Percentiles rank a stretch among this genome's conserved stretches.
phyloP scores from a whole-genome alignment of 139 green algal species.

The Tetradesmus lagerheimii region DNA sequence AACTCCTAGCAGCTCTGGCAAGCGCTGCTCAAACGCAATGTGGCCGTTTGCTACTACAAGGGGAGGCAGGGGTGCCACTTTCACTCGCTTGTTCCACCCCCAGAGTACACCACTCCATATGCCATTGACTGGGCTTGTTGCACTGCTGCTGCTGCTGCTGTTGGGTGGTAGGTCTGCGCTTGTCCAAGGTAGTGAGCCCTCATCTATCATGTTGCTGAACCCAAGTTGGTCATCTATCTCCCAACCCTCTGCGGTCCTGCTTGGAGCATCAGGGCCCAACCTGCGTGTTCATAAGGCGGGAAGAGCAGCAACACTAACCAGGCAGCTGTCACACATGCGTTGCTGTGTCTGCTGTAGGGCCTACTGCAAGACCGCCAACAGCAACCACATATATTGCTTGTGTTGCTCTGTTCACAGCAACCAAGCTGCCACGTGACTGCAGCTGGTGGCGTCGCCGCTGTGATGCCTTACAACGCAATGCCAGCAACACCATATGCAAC shows the following conservation, averaged over 20 bases:
- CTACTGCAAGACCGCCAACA: too few relatives aligned
- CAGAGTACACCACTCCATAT: neutral
- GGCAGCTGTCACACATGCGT: too few relatives aligned
- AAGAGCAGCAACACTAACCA: neutral
- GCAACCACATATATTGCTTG: too few relatives aligned
- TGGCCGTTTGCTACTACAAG: slow-evolving; percentile 17
- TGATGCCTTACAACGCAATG: too few relatives aligned
- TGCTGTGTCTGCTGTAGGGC: too few relatives aligned
- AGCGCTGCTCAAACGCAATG: slow-evolving; percentile 15
- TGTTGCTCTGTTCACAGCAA: too few relatives aligned
- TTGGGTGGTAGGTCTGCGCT: neutral
- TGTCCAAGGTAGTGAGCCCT: neutral
- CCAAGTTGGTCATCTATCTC: slow-evolving; percentile 18
- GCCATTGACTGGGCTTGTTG: neutral
- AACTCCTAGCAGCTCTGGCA: slow-evolving; percentile 3
- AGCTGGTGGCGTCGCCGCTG: neutral
- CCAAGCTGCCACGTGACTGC: neutral
- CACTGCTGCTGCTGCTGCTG: neutral
- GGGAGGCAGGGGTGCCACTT: neutral
- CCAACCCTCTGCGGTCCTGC: neutral
- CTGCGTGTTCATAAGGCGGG: neutral
- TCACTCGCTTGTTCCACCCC: neutral
- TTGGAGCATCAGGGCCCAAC: neutral
- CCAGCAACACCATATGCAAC: too few relatives aligned
- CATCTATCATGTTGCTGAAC: neutral